These are phyloP conservation scores for Cyclospora cayetanensis DNA, from an alignment of 169 alveolate species.

Conservation along the genomic window DNA sequence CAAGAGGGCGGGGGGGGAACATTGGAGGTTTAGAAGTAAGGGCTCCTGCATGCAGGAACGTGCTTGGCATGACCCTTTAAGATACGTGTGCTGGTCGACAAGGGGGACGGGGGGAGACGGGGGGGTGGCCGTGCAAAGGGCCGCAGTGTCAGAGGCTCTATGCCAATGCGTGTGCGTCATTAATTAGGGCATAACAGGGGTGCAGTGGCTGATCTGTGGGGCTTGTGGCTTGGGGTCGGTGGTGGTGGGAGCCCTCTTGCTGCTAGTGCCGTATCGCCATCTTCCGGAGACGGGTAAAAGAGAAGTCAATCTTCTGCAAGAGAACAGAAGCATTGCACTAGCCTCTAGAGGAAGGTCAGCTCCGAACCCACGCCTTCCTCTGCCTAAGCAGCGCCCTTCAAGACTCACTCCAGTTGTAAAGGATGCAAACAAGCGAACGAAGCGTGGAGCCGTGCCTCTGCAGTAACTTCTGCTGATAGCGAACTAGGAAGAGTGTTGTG, in stretches of 20 bases:
- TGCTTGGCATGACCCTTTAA: background rate
- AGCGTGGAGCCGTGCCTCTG: background rate
- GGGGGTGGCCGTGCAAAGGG: background rate
- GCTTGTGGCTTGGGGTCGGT: conserved; percentile 56
- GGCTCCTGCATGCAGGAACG: background rate
- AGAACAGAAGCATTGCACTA: conserved; percentile 47
- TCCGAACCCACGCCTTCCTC: background rate
- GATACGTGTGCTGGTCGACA: background rate
- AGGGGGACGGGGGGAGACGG: background rate
- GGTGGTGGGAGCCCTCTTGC: conserved; percentile 37
- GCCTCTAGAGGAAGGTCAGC: conserved; percentile 70
- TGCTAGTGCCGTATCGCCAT: conserved; percentile 31
- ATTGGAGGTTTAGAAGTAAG: background rate
- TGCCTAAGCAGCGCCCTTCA: background rate
- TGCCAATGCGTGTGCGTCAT: background rate
- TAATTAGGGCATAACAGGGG: conserved; percentile 64
- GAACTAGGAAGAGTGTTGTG: too few relatives aligned
- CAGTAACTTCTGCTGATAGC: background rate
- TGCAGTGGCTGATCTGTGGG: conserved; percentile 63
- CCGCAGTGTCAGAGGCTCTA: background rate
- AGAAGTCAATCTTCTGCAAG: conserved; percentile 63
- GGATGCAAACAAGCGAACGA: background rate
- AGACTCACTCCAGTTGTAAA: background rate
- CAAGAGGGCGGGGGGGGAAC: background rate
- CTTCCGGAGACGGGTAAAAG: conserved; percentile 65